These are phyloP conservation scores for Xylaria venustula DNA, from an alignment of 495 filamentous ascomycete genomes.

Conservation along the genomic window DNA sequence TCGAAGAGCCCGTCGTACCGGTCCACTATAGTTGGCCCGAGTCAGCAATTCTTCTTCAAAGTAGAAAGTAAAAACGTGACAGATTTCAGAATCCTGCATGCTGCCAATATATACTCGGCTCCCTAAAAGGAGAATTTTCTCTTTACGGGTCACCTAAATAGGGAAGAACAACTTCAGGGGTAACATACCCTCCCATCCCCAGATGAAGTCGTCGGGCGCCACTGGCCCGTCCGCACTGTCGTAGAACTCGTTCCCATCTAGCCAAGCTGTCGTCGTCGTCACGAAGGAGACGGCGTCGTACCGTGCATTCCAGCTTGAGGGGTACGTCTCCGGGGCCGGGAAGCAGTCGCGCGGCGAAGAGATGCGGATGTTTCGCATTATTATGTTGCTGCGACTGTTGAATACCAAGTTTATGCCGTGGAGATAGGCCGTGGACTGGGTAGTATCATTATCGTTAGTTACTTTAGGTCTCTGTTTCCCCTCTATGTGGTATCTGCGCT, in stretches of 20 bases:
- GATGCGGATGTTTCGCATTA: slow-evolving; percentile 17
- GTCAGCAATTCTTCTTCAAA: too few species aligned
- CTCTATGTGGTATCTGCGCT: background rate
- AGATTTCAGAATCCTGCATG: too few species aligned
- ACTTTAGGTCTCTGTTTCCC: too few species aligned
- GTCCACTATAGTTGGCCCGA: background rate
- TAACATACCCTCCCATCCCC: slow-evolving; percentile 16
- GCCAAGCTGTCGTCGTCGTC: slow-evolving; percentile 18
- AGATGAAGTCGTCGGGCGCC: slow-evolving; percentile 4
- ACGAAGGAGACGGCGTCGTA: slow-evolving; percentile 20
- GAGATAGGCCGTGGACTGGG: slow-evolving; percentile 4
- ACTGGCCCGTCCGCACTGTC: slow-evolving; percentile 4
- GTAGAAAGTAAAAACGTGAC: too few species aligned
- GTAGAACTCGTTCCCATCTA: slow-evolving; percentile 19
- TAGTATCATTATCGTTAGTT: too few species aligned
- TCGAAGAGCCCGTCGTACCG: slow-evolving; percentile 22
- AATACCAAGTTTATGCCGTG: slow-evolving; percentile 16
- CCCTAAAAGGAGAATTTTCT: too few species aligned
- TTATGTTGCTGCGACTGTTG: slow-evolving; percentile 16
- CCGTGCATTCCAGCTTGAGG: slow-evolving; percentile 19
- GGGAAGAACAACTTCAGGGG: too few species aligned
- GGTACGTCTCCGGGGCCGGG: slow-evolving; percentile 21
- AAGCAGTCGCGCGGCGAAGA: slow-evolving; percentile 21
- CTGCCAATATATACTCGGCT: too few species aligned
- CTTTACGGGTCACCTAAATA: too few species aligned